Conservation (phyloP, 1,284 basidiomycete genomes). For the Bondarzewia mesenterica region DNA sequence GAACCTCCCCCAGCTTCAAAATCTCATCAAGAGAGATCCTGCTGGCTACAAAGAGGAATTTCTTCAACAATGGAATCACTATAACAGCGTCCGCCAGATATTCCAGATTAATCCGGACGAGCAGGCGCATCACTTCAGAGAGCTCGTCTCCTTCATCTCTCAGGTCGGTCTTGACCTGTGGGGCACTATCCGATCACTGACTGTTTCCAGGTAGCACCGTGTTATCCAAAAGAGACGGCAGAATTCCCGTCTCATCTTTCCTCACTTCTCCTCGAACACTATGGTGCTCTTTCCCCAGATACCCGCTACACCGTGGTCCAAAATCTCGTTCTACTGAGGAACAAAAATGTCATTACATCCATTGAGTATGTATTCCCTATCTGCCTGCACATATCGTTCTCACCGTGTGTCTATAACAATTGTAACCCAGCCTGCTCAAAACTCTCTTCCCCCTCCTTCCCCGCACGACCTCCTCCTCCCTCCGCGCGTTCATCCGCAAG, state of each 20-base stretch:
- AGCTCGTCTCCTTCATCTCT: slow-evolving; percentile 81
- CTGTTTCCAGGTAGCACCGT: slow-evolving; percentile 63
- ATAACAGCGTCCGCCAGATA: slow-evolving; percentile 81
- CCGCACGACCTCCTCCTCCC: slow-evolving; percentile 77
- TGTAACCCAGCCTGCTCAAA: slow-evolving; percentile 65
- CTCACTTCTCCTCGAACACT: slow-evolving; percentile 67
- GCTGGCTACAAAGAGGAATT: slow-evolving; percentile 93
- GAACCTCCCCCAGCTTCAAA: slow-evolving; percentile 82
- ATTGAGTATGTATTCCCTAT: slow-evolving; percentile 64
- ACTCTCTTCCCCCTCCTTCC: slow-evolving; percentile 92
- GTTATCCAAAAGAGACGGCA: slow-evolving; percentile 82
- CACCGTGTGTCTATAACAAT: too few relatives aligned
- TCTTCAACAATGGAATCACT: slow-evolving; percentile 97
- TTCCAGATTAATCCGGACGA: slow-evolving; percentile 76
- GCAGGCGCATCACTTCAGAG: slow-evolving; percentile 74
- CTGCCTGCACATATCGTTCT: not conserved
- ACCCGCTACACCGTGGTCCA: slow-evolving; percentile 79
- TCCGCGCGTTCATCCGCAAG: slow-evolving; percentile 84
- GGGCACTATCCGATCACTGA: slow-evolving; percentile 3
- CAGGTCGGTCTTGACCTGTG: slow-evolving; percentile 40
- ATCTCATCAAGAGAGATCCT: slow-evolving; percentile 94
- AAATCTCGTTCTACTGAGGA: slow-evolving; percentile 88
- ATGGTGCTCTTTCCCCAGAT: slow-evolving; percentile 67
- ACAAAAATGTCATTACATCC: slow-evolving; percentile 88
- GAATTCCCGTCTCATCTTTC: slow-evolving; percentile 78